Conservation (phyloP, 139 green algal species). For the Nannochloris sp. region DNA sequence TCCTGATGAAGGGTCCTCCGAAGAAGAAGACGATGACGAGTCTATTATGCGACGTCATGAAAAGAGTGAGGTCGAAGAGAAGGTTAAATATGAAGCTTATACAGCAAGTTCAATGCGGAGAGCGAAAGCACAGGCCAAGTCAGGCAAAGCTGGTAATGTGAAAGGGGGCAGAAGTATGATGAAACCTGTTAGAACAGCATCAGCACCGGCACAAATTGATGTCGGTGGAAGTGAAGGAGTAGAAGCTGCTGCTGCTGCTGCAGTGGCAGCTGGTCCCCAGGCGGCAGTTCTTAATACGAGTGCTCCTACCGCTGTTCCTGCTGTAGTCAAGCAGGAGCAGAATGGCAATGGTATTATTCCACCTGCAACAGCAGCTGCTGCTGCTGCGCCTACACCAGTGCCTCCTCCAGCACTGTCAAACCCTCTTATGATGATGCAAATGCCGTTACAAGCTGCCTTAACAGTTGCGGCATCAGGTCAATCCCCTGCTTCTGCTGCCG, state of each 20-base stretch:
- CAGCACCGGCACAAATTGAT: no score
- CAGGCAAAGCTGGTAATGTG: background rate
- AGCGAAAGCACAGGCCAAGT: background rate
- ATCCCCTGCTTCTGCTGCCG: background rate
- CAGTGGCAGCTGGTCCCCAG: no score
- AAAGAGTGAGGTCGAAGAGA: conserved; percentile 1
- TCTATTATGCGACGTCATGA: conserved; percentile 18
- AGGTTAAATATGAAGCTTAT: background rate
- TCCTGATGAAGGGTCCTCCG: conserved; percentile 11
- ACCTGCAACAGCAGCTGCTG: no score
- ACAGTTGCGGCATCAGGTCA: background rate
- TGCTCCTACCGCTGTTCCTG: background rate
- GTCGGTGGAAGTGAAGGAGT: no score
- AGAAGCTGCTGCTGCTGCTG: no score
- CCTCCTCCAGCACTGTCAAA: background rate
- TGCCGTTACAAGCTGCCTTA: conserved; percentile 1
- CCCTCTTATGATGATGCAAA: background rate
- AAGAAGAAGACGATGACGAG: conserved; percentile 30
- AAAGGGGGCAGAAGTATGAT: background rate
- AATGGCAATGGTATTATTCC: no score
- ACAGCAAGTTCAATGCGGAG: background rate
- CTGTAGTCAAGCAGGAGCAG: background rate
- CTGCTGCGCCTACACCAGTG: background rate
- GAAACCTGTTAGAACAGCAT: background rate
- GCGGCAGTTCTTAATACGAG: background rate